phyloP scores from a whole-genome alignment of 495 filamentous ascomycete species.

The Tirmania nivea region DNA sequence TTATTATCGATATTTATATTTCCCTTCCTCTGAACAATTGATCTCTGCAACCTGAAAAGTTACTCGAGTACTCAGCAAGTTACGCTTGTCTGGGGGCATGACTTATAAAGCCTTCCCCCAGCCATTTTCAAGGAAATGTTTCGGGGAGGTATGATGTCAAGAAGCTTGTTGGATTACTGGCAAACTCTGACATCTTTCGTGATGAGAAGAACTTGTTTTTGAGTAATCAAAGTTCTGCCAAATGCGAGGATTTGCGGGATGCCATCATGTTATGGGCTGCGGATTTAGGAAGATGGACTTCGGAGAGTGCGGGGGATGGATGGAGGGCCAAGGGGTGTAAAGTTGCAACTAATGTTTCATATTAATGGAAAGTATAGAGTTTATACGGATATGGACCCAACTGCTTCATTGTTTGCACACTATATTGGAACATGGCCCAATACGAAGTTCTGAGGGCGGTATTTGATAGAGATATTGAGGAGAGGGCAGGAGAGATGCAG shows the following conservation, averaged over 20 bases:
- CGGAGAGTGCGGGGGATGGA: constrained; percentile 20
- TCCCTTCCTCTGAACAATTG: too few relatives aligned
- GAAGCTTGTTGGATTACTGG: constrained; percentile 11
- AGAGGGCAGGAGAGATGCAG: too few relatives aligned
- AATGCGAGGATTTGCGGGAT: constrained; percentile 35
- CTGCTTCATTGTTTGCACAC: constrained; percentile 43
- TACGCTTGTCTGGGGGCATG: too few relatives aligned
- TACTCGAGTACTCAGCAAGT: too few relatives aligned
- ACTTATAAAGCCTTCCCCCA: too few relatives aligned
- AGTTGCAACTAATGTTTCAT: constrained; percentile 38
- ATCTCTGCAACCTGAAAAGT: too few relatives aligned
- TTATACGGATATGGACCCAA: constrained; percentile 44
- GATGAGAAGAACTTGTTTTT: constrained; percentile 37
- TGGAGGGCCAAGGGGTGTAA: constrained; percentile 21
- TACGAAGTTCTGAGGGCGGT: constrained; percentile 28
- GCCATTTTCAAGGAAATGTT: too few relatives aligned
- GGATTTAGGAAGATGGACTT: constrained; percentile 37
- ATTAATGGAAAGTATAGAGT: constrained; percentile 39
- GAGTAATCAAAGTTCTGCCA: constrained; percentile 32
- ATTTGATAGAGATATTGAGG: constrained; percentile 16
- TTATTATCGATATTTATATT: too few relatives aligned
- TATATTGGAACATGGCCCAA: constrained; percentile 42
- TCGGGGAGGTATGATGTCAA: too few relatives aligned
- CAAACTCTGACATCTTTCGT: constrained; percentile 33
- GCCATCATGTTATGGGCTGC: constrained; percentile 47